A percentile compares a stretch with the other conserved stretches of the same genome.
Evolutionary conservation across 768 basidiomycete species (phyloP).

Genomic region (Pulveroboletus sp.): DNA sequence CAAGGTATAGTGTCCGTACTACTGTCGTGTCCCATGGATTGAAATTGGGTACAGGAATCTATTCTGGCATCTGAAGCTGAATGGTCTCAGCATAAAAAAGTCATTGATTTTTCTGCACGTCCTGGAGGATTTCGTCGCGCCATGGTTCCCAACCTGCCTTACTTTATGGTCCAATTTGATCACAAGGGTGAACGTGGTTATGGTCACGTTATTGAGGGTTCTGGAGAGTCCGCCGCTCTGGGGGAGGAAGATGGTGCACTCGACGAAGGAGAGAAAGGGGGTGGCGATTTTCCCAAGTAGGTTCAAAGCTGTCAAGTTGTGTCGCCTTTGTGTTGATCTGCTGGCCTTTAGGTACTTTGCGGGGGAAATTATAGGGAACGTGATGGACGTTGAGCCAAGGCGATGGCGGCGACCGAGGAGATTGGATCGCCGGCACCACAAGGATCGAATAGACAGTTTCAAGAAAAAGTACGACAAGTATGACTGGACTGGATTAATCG

Average conservation of each 20-base stretch:
- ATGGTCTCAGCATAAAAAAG: constrained; percentile 98
- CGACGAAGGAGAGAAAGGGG: constrained; percentile 87
- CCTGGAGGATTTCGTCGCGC: constrained; percentile 93
- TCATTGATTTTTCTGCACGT: constrained; percentile 88
- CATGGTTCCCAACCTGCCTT: constrained; percentile 96
- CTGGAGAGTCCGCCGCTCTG: constrained; percentile 56
- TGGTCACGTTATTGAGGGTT: constrained; percentile 97
- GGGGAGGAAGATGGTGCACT: constrained; percentile 64
- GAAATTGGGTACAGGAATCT: constrained; percentile 62
- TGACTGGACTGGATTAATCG: constrained; percentile 81
- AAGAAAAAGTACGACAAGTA: constrained; percentile 73
- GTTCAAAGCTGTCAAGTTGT: constrained; percentile 2
- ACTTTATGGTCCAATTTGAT: constrained; percentile 99
- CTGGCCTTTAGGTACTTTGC: constrained; percentile 80
- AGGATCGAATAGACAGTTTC: constrained; percentile 65
- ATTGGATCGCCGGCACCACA: constrained; percentile 68
- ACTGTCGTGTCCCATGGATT: constrained; percentile 2
- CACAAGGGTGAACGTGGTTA: constrained; percentile 97
- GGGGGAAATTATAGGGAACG: constrained; percentile 89
- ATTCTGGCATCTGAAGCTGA: constrained; percentile 91
- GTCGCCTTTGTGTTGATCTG: constrained; percentile 3
- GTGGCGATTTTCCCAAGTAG: constrained; percentile 88
- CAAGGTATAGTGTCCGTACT: constrained; percentile 47
- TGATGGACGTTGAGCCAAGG: constrained; percentile 84
- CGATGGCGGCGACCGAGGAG: constrained; percentile 80